Evolutionary conservation across 306 rosid genomes (phyloP).

Genomic region (Adenanthera pavonina): DNA sequence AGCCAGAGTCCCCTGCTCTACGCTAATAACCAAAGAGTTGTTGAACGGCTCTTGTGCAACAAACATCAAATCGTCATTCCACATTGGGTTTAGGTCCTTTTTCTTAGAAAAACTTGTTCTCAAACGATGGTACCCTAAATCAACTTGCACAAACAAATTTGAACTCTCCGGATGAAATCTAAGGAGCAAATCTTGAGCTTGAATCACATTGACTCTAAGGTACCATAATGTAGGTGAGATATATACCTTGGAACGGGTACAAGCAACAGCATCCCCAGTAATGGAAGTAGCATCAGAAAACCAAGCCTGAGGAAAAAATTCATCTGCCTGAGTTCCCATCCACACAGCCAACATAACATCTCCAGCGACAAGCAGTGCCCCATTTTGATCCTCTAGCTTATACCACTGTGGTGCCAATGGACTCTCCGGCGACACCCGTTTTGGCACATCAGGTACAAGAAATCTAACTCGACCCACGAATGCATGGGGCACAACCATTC

Average conservation of each 20-base stretch:
- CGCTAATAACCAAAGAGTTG: slow-evolving; percentile 33
- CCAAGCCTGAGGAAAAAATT: slow-evolving; percentile 45
- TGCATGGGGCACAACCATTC: neutral
- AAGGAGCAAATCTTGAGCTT: slow-evolving; percentile 51
- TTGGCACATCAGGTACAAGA: slow-evolving; percentile 34
- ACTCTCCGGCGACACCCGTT: slow-evolving; percentile 44
- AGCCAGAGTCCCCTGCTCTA: slow-evolving; percentile 41
- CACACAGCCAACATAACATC: slow-evolving; percentile 55
- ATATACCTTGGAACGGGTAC: slow-evolving; percentile 51
- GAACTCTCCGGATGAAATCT: slow-evolving; percentile 23
- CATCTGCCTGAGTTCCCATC: slow-evolving; percentile 64
- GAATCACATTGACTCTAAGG: slow-evolving; percentile 54
- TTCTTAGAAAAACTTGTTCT: slow-evolving; percentile 45
- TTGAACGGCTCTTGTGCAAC: slow-evolving; percentile 62
- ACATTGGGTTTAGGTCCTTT: slow-evolving; percentile 36
- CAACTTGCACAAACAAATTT: slow-evolving; percentile 48
- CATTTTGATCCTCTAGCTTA: slow-evolving; percentile 36
- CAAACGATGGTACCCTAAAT: slow-evolving; percentile 36
- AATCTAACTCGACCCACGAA: slow-evolving; percentile 38
- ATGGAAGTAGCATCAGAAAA: slow-evolving; percentile 40
- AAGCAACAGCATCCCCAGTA: slow-evolving; percentile 23
- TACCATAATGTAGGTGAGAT: slow-evolving; percentile 59
- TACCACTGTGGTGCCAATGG: slow-evolving; percentile 52
- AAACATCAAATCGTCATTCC: slow-evolving; percentile 62
- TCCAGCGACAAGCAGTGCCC: slow-evolving; percentile 32